A percentile compares a stretch with the other conserved stretches of the same genome.
These are phyloP conservation scores for Aspergillus puulaauensis DNA, from an alignment of 2,329 filamentous ascomycete genomes.

Conservation along the genomic window DNA sequence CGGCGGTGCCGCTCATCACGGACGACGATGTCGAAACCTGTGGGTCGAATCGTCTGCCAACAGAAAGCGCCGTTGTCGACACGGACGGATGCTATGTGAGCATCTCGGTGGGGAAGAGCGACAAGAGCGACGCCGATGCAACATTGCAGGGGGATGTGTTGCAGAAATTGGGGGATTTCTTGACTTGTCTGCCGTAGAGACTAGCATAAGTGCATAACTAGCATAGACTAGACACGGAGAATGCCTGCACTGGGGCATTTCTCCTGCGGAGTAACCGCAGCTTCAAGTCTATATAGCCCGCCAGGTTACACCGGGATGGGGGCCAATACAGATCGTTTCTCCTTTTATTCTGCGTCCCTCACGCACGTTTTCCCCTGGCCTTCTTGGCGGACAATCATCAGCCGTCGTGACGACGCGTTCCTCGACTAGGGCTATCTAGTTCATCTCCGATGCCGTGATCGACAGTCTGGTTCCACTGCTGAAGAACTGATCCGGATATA, in stretches of 20 bases:
- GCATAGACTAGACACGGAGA: background rate
- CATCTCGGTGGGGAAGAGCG: constrained; percentile 60
- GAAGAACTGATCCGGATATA: background rate
- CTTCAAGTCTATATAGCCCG: background rate
- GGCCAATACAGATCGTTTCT: background rate
- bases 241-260: background rate
- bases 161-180: constrained; percentile 49
- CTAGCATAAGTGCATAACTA: background rate
- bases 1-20: constrained; percentile 37
- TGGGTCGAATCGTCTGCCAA: constrained; percentile 56
- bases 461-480: background rate
- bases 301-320: background rate
- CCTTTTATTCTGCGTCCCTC: background rate
- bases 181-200: constrained; percentile 48
- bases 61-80: constrained; percentile 55
- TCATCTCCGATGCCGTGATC: background rate
- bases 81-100: constrained; percentile 59
- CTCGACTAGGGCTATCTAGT: background rate
- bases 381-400: background rate
- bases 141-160: constrained; percentile 53
- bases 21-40: constrained; percentile 58
- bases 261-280: background rate
- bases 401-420: background rate
- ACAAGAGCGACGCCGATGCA: constrained; percentile 60
- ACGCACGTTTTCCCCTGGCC: constrained; percentile 1